Evolutionary conservation across 163 green algal genomes (phyloP), one percentile per base, ranked within the genome.

Genomic region (Prototheca wickerhamii): DNA sequence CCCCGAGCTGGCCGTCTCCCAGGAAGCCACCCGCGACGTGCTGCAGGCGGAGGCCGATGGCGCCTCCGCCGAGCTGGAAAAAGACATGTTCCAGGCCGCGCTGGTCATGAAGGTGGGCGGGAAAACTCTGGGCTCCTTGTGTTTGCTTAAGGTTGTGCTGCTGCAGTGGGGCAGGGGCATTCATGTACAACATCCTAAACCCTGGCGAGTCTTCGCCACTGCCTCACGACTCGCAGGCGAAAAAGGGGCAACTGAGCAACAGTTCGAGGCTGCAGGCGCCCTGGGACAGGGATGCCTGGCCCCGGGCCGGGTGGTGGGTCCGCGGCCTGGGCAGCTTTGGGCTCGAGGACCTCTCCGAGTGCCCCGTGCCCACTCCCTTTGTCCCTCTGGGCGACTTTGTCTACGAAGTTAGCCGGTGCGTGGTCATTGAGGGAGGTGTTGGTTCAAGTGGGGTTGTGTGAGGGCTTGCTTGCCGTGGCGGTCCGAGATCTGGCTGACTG

Each of bases 341-440:
- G 2, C 68, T 84, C 35, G 53, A 75, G 49, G 67, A 72, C 31
- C 74, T 82, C 66, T 77, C 59, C 37, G 82, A 91, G 26, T 55
- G 40, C 29, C 85, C 84, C 17, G 60, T 85, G 53, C 78, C 84
- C 49, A 61, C 59, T 12, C 75, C 78, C 28, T 83, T 86, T 26
- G 26, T 64, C 0, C 76, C 74, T 0, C 76, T 92, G 62, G 79
- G 73, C 0, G 69, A 81, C 4, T 92, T 91, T 65, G 77, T 92
- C 52, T 46, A 23, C 3, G 52, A 73, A 18, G 62, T 83, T 29
- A 73, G 73, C 30, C 58, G 70, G 60, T 60, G 50, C 21, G 52
- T 29, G 50, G 26, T 6, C 15, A 7, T 23, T n/a, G 0, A 25
- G 29, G 35, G 32, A n/a, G n/a, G n/a, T n/a, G n/a, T n/a, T n/a